Conservation (phyloP, 2,329 filamentous ascomycete species). For the Parastagonospora nodorum region DNA sequence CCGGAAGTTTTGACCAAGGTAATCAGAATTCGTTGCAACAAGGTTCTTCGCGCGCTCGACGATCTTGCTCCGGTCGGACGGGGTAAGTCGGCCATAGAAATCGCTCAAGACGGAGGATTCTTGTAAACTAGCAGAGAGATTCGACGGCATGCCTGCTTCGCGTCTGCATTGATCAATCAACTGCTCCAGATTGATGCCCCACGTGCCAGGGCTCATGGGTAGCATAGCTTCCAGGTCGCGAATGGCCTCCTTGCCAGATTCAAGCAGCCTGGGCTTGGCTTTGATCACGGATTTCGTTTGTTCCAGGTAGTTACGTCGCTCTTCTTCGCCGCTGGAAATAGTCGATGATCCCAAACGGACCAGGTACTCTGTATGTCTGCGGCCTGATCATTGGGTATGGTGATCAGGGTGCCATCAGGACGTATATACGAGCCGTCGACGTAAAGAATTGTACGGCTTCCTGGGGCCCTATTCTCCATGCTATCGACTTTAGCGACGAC, state of each 20-base stretch:
- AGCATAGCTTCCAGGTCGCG: slow-evolving; percentile 11
- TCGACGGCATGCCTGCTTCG: slow-evolving; percentile 4
- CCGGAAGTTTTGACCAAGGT: slow-evolving; percentile 12
- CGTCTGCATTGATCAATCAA: slow-evolving; percentile 14
- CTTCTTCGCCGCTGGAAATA: slow-evolving; percentile 26
- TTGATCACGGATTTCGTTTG: slow-evolving; percentile 22
- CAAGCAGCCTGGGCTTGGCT: slow-evolving; percentile 6
- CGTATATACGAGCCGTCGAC: slow-evolving; percentile 31
- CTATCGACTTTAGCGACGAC: slow-evolving; percentile 50
- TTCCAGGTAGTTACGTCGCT: slow-evolving; percentile 20
- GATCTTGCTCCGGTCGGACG: slow-evolving; percentile 17
- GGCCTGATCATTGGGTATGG: background rate
- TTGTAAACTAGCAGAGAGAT: background rate
- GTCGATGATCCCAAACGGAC: slow-evolving; percentile 18
- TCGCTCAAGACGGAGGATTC: slow-evolving; percentile 15
- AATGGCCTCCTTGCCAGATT: background rate
- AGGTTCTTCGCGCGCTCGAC: slow-evolving; percentile 20
- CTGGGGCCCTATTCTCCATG: slow-evolving; percentile 6
- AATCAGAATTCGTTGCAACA: slow-evolving; percentile 16
- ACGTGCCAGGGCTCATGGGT: slow-evolving; percentile 7
- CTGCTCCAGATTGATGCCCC: slow-evolving; percentile 20
- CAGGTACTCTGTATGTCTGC: background rate
- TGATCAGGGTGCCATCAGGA: slow-evolving; percentile 9
- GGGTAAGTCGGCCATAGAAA: slow-evolving; percentile 28
- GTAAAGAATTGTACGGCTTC: slow-evolving; percentile 27